Evolutionary conservation across 192 early-diverging fungal species (phyloP).

Genomic region (Coemansia erecta): DNA sequence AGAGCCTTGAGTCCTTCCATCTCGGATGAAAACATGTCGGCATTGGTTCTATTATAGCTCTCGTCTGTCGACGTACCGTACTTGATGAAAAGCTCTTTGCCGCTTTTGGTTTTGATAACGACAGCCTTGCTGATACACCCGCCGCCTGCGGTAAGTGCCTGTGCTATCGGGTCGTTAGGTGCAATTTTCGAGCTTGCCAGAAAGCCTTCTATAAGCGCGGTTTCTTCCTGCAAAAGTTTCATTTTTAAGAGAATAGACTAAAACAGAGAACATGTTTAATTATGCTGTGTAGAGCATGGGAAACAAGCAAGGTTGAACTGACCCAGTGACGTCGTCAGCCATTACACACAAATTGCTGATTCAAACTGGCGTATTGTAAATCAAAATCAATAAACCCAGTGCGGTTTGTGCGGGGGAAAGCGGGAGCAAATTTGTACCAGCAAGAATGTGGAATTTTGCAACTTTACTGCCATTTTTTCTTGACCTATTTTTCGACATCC

Average conservation of each 20-base stretch:
- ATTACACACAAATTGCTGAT: background rate
- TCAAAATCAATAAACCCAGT: background rate
- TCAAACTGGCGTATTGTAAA: background rate
- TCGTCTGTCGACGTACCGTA: background rate
- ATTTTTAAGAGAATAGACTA: background rate
- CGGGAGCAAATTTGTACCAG: too few relatives aligned
- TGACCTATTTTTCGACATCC: too few relatives aligned
- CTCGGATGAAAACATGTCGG: conserved; percentile 26
- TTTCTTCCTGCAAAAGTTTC: background rate
- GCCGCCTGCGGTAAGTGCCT: background rate
- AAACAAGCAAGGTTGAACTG: background rate
- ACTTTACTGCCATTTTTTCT: too few relatives aligned
- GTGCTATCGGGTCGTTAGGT: background rate
- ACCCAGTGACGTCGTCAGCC: background rate
- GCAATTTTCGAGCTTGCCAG: background rate
- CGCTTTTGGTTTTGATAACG: background rate
- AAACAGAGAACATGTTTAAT: background rate
- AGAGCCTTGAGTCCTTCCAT: conserved; percentile 22
- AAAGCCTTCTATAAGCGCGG: background rate
- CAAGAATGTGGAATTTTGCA: too few relatives aligned
- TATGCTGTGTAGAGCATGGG: background rate
- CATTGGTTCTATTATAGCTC: background rate
- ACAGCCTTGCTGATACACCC: conserved; percentile 17
- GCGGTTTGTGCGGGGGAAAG: too few relatives aligned
- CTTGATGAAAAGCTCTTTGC: conserved; percentile 32